Evolutionary conservation across 148 eudicot species (phyloP), one percentile per base, ranked within the genome.

Genomic region (Polygonum maritimum): DNA sequence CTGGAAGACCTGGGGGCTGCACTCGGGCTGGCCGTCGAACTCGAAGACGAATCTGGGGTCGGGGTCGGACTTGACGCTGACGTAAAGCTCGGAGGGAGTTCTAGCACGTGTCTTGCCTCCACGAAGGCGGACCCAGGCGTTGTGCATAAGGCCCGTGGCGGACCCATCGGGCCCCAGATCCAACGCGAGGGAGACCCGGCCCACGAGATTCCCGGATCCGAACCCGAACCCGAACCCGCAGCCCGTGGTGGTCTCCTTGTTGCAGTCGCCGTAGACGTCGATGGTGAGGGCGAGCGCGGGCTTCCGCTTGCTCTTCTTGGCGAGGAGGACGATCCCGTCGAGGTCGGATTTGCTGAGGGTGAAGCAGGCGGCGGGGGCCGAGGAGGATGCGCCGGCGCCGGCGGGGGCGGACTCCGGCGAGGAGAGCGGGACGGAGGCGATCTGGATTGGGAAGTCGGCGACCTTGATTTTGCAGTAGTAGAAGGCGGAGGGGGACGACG

Each of bases 1-100:
- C 78, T 91, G 97, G 84, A 91, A 92, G 5, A 96, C 93, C 65
- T 96, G 99, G 2, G 99, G 99, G 58, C 97, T 91, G 49, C 99
- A 91, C 78, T 92, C 97, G 0, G 99, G 97, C 47, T 92, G 95
- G 0, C 95, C 90, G 40, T 88, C 99, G 38, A 96, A 96, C 81
- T 78, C 85, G 35, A 96, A 92, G 2, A 96, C 93, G 67, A 96
- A 96, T 74, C 98, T 88, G 75, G 99, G 98, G 51, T 96, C 97
- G 4, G 89, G 90, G 57, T 96, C 94, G 5, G 84, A 88, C 78
- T 82, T 85, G 5, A 90, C 91, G 74, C 87, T 87, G 84, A 89
- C 48, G 76, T 88, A 88, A 83, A 95, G 54, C 44, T 86, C 78
- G 48, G 82, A 18, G 22, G 2, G 11, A 5, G 21, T 19, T 38